Percentiles rank a stretch among this genome's conserved stretches.
Evolutionary conservation across 306 rosid genomes (phyloP).

Genomic region (Sindora glabra): DNA sequence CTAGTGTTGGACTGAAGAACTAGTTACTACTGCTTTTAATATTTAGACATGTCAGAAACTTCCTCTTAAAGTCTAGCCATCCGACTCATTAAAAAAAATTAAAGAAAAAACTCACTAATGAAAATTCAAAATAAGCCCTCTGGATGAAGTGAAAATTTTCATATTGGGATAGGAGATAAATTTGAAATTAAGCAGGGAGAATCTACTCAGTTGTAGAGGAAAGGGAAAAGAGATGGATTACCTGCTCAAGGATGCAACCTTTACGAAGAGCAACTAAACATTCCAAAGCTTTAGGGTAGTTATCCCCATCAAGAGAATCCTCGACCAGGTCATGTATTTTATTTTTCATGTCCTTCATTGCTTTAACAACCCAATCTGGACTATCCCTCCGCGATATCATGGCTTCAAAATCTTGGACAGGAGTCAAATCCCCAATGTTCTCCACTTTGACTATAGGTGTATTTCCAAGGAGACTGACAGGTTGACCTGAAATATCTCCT

Average conservation of each 20-base stretch:
- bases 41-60: too few relatives aligned
- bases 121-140: too few relatives aligned
- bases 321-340: conserved; percentile 56
- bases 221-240: conserved; percentile 12
- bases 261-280: conserved; percentile 68
- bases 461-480: conserved; percentile 16
- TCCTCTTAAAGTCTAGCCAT: too few relatives aligned
- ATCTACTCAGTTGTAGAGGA: neutral
- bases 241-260: conserved; percentile 83
- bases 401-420: conserved; percentile 79
- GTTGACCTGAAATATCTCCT: conserved; percentile 31
- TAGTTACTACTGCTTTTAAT: too few relatives aligned
- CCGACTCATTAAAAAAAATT: too few relatives aligned
- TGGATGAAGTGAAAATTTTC: conserved; percentile 4
- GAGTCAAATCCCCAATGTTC: conserved; percentile 55
- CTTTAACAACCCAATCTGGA: conserved; percentile 69
- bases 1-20: too few relatives aligned
- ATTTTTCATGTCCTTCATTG: conserved; percentile 54
- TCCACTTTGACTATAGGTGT: conserved; percentile 39
- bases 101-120: too few relatives aligned
- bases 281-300: conserved; percentile 52
- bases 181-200: neutral
- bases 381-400: conserved; percentile 65
- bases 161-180: neutral
- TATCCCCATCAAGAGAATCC: conserved; percentile 65